A percentile compares a stretch with the other conserved stretches of the same genome.
Conservation (phyloP, 495 filamentous ascomycete species). For the Xeromyces bisporus region DNA sequence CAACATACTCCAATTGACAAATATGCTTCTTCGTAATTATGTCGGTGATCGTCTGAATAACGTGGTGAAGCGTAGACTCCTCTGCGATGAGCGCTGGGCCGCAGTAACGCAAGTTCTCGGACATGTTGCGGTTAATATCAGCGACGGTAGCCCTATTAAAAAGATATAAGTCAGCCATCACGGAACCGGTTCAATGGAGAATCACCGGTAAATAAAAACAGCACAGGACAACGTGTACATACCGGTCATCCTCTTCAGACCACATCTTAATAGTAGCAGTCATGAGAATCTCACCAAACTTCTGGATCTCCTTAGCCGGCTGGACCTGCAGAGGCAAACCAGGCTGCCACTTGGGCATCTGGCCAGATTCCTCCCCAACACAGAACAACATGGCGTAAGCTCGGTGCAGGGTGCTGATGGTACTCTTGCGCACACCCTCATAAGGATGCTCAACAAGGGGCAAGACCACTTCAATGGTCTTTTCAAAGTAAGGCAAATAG, state of each 20-base stretch:
- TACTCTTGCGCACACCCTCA: slow-evolving; percentile 83
- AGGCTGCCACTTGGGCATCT: slow-evolving; percentile 70
- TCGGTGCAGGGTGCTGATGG: slow-evolving; percentile 80
- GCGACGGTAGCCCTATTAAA: slow-evolving; percentile 60
- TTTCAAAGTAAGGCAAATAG: slow-evolving; percentile 77
- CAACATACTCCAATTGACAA: slow-evolving; percentile 77
- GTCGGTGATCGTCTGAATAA: slow-evolving; percentile 46
- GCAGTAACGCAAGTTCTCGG: slow-evolving; percentile 80
- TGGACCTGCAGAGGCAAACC: slow-evolving; percentile 70
- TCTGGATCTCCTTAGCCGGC: slow-evolving; percentile 57
- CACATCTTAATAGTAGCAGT: slow-evolving; percentile 70
- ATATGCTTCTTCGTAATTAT: slow-evolving; percentile 80
- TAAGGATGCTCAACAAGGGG: slow-evolving; percentile 73
- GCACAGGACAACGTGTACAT: slow-evolving; percentile 30
- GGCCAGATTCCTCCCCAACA: slow-evolving; percentile 63
- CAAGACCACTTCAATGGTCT: slow-evolving; percentile 66
- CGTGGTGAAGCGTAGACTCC: slow-evolving; percentile 42
- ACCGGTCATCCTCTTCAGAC: slow-evolving; percentile 86
- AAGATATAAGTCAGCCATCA: slow-evolving; percentile 24
- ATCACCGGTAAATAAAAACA: slow-evolving; percentile 3
- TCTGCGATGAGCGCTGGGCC: slow-evolving; percentile 73
- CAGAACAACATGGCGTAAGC: slow-evolving; percentile 84
- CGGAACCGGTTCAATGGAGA: neutral
- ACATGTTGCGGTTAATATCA: slow-evolving; percentile 87
- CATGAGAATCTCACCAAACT: slow-evolving; percentile 77